Base-by-base conservation (phyloP, 768 basidiomycete species). In the Boletus rex-veris region DNA sequence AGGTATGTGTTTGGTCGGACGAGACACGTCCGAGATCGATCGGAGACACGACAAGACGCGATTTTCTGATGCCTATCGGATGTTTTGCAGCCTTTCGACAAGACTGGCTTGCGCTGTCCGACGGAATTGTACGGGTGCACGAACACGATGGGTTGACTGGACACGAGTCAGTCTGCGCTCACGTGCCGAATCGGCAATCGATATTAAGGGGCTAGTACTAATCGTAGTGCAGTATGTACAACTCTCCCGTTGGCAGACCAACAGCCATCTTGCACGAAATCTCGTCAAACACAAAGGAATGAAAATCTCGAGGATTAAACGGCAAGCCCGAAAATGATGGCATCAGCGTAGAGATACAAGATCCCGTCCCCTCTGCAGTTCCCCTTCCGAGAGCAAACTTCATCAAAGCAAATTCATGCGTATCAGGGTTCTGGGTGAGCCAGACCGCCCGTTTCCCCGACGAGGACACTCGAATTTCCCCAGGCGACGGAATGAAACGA, bases 251-350 rank as follows among this genome's bases (percentile, higher is more conserved):
- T 37, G 76, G 74, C 14, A 84, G 65, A 10, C 76, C 78, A 14
- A 83, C 63, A 60, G 72, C 79, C 31, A 85, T 68, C 30, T 74
- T 71, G 31, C 84, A 82, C 3, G 75, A 75, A 5, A 75, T 70
- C 59, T 86, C 84, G 50, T 86, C 81, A 50, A 85, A 81, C 4
- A 75, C 75, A 28, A 85, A 64, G 0, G 75, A 74, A 35, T 74
- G 73, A 50, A 76, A 77, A 28, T 71, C 70, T 24, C 73, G 67
- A 16, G 77, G 72, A 56, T 75, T 72, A 50, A 85, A 82, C 0
- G 83, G 83, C 37, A 84, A 66, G 2, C 77, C 75, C 12, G 78
- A 70, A 57, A 80, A 71, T 10, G 71, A 64, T 1, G 79, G 78
- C 42, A 83, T 66, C 35, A 84, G 66, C 16, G 72, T 66, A 37